Conservation (phyloP, 306 rosid species). For the Echinosophora koreensis region DNA sequence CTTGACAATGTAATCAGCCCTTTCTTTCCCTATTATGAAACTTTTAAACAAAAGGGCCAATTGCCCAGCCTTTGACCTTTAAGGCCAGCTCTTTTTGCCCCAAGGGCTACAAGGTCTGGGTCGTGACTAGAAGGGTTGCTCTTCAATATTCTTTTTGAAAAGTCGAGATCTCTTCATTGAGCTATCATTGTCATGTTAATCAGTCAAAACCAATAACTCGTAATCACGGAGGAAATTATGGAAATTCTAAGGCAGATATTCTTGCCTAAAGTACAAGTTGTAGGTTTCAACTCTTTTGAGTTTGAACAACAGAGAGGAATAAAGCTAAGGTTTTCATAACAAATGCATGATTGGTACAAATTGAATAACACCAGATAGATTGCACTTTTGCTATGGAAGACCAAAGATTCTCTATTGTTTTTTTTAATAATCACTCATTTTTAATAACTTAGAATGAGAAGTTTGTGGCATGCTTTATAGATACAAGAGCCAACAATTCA, state of each 20-base stretch:
- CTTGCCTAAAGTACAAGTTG: not conserved
- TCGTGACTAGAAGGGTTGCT: constrained; percentile 26
- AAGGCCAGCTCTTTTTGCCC: constrained; percentile 26
- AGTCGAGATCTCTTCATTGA: constrained; percentile 31
- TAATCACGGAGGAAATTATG: constrained; percentile 12
- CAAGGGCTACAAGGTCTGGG: constrained; percentile 32
- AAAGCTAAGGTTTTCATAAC: not conserved
- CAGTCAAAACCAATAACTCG: constrained; percentile 36
- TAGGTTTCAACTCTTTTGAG: constrained; percentile 22
- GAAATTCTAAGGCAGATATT: constrained; percentile 20
- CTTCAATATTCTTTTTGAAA: constrained; percentile 34
- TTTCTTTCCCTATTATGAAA: not conserved
- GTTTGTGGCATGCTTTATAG: constrained; percentile 29
- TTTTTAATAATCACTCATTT: constrained; percentile 12
- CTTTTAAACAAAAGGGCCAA: not conserved
- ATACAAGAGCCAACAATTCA: constrained; percentile 31
- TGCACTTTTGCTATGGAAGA: constrained; percentile 12
- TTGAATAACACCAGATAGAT: constrained; percentile 16
- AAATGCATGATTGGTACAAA: not conserved
- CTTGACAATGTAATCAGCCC: constrained; percentile 11
- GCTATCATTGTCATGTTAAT: constrained; percentile 3
- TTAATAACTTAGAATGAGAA: constrained; percentile 24
- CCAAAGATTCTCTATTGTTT: not conserved
- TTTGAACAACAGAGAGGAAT: constrained; percentile 33
- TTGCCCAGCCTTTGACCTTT: not conserved